Evolutionary conservation across 768 basidiomycete species (phyloP), one percentile per base, ranked within the genome.

Genomic region (Mycena indigotica): DNA sequence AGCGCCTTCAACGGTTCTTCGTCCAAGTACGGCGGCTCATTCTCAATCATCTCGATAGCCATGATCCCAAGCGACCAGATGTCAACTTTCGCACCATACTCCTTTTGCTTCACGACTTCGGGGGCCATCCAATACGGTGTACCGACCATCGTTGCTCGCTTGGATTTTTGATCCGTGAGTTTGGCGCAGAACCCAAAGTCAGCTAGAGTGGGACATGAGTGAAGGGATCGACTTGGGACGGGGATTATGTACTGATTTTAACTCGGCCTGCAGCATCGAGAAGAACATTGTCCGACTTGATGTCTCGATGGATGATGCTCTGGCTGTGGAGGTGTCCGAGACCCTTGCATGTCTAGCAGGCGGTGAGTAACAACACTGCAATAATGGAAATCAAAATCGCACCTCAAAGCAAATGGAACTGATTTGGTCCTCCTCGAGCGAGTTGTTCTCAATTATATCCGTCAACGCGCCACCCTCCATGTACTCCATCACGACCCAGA

Each of bases 111-210:
- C 66, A 97, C 94, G 52, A 97, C 93, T 72, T 97, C 95, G n/a
- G 95, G 95, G 2, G 95, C 95, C 95, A 97, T 97, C 95, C 95
- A 96, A 73, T 96, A 96, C 1, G 95, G 95, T 12, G 94, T 96
- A 29, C 95, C 95, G 3, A 97, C 94, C 95, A 96, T 96, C n/a
- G 94, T 96, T 28, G 94, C 94, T 52, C 95, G 90, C 73, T 96
- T 96, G 39, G 91, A 95, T 72, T 96, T 97, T 74, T 96, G 92
- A 66, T 95, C 94, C 1, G 95, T 95, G 26, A 98, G 80, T 71
- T 96, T 95, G 56, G 95, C 95, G 63, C 93, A 96, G 79, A 96
- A 97, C 44, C 95, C 95, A 68, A 98, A 98, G 70, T 96, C 95
- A 67, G 95, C 95, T 97, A 66, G 25, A 53, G 21, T 40, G 28